Evolutionary conservation across 2,329 filamentous ascomycete genomes (phyloP), one percentile per base, ranked within the genome.

Genomic region (Plectosphaerella plurivora): DNA sequence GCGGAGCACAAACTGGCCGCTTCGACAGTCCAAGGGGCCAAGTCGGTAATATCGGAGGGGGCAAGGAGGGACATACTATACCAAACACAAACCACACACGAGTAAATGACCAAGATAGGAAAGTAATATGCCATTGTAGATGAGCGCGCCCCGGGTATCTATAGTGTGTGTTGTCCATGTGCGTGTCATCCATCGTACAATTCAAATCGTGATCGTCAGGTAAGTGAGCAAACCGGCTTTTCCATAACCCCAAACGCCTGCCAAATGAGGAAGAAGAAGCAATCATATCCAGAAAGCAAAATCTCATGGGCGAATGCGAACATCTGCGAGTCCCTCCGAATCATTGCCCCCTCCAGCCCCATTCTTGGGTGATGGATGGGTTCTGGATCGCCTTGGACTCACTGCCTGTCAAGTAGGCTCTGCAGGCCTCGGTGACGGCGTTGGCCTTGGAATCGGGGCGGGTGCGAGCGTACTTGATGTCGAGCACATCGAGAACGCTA

Each of bases 401-500:
- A 11, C 60, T 59, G 9, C 76, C 72, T 2, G 74, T 75, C 50
- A 78, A 58, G 59, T 73, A 72, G 1, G 70, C 75, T 14, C 75
- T 66, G 41, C 73, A 77, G 3, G 75, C 74, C 59, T 77, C 72
- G 35, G 69, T 70, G 24, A 73, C 69, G 1, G 73, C 69, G 51
- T 74, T 74, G 8, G 37, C 48, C 18, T 67, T 63, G 16, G 64
- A 65, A 0, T 68, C 64, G 0, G 61, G 60, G 39, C 62, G 62
- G 1, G 67, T 62, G 3, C 61, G 57, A 35, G 53, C 53, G 53
- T 74, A 72, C 56, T 71, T 67, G 15, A 60, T 61, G 51, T 81
- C 77, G 0, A 74, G 65, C 1, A 79, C 67, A 7, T 75, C 72
- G 2, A 82, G 62, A 8, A 80, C 62, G 41, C 76, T 72, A 3